Evolutionary conservation across 164 flowering plant genomes (phyloP).

Genomic region (Akebia trifoliata): DNA sequence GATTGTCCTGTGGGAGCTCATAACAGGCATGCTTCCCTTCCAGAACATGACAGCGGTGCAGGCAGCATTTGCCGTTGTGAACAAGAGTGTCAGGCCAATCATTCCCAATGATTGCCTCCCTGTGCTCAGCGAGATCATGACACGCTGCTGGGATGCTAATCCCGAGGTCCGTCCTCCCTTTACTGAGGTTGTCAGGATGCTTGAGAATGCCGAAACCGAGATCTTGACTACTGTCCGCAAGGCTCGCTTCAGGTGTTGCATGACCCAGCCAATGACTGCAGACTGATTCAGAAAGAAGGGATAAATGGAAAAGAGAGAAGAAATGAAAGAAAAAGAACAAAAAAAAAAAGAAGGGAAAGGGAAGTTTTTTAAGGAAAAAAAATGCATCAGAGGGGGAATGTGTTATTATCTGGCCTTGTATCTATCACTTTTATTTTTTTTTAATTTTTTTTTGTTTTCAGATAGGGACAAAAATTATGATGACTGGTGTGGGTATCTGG

Average conservation of each 20-base stretch:
- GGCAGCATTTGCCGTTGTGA: constrained; percentile 94
- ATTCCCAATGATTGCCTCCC: constrained; percentile 77
- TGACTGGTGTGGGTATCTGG: constrained; percentile 7
- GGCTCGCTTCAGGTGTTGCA: constrained; percentile 87
- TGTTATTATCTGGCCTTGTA: constrained; percentile 18
- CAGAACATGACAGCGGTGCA: constrained; percentile 93
- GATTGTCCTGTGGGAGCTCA: constrained; percentile 88
- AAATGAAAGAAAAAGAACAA: not conserved
- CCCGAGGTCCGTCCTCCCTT: constrained; percentile 86
- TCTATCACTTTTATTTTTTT: constrained; percentile 18
- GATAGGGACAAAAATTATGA: constrained; percentile 10
- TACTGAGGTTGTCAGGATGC: constrained; percentile 73
- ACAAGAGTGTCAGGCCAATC: constrained; percentile 69
- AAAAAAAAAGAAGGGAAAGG: not conserved
- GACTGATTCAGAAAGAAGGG: constrained; percentile 33
- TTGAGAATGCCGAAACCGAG: constrained; percentile 74
- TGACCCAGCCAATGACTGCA: constrained; percentile 66
- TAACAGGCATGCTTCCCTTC: constrained; percentile 82
- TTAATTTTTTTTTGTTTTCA: constrained; percentile 1
- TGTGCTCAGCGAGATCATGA: constrained; percentile 76
- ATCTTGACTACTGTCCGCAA: constrained; percentile 75
- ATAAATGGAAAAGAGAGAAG: not conserved
- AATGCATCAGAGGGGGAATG: constrained; percentile 13
- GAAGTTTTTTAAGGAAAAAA: no score
- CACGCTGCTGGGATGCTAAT: constrained; percentile 85